Conservation (phyloP, 371 early-diverging fungal genomes). For the Rhizopus arrhizus region DNA sequence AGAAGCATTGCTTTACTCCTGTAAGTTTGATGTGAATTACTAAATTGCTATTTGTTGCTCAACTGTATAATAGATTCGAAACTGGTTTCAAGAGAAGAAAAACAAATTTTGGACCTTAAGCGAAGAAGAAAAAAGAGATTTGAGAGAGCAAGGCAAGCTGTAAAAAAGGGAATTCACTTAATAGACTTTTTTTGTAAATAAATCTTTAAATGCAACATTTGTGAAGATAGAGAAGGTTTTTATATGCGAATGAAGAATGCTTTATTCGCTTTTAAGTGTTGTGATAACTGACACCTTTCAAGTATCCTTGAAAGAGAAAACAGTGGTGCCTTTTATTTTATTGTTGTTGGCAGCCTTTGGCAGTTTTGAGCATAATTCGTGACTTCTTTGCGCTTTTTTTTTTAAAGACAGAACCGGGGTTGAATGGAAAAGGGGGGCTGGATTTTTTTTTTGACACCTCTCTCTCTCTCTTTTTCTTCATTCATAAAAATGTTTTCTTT, state of each 20-base stretch:
- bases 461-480: constrained; percentile 8
- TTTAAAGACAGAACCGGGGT: constrained; percentile 13
- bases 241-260: no score
- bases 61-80: constrained; percentile 35
- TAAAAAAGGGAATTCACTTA: constrained; percentile 6
- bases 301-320: no score
- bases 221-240: no score
- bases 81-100: constrained; percentile 48
- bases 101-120: constrained; percentile 44
- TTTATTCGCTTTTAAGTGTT: no score
- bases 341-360: no score
- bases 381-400: constrained; percentile 7
- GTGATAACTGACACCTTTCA: no score
- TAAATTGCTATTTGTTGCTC: neutral
- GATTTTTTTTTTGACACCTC: constrained; percentile 12
- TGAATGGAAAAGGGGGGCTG: constrained; percentile 18
- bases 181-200: neutral
- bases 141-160: constrained; percentile 49
- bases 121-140: constrained; percentile 41
- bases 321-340: no score
- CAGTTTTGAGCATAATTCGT: neutral
- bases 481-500: constrained; percentile 48
- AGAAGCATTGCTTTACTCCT: constrained; percentile 51
- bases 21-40: constrained; percentile 24
- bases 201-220: no score